Conservation (phyloP, 495 filamentous ascomycete species). For the Glarea lozoyensis region DNA sequence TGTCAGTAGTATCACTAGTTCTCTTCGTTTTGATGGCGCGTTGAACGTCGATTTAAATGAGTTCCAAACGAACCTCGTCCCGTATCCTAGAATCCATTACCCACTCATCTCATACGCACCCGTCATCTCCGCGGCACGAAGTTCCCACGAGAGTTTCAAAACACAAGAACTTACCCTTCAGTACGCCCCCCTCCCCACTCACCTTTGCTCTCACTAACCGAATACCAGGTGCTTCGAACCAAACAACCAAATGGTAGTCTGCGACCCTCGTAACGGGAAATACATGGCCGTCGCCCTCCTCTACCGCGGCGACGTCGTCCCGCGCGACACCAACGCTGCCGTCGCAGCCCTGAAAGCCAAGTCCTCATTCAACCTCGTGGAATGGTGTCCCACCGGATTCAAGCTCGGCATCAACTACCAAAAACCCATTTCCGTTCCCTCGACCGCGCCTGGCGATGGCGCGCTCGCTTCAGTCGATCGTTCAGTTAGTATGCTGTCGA, state of each 20-base stretch:
- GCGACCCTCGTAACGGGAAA: slow-evolving; percentile 84
- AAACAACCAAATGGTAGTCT: slow-evolving; percentile 95
- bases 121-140: slow-evolving; percentile 72
- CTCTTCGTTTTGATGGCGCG: slow-evolving; percentile 81
- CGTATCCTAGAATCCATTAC: slow-evolving; percentile 88
- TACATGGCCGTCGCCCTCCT: slow-evolving; percentile 90
- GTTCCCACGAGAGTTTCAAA: slow-evolving; percentile 87
- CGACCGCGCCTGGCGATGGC: slow-evolving; percentile 37
- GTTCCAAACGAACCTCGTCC: slow-evolving; percentile 92
- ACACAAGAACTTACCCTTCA: slow-evolving; percentile 81
- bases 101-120: slow-evolving; percentile 85
- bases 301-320: slow-evolving; percentile 85
- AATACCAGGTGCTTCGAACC: slow-evolving; percentile 61
- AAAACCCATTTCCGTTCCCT: slow-evolving; percentile 73
- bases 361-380: slow-evolving; percentile 81
- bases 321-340: slow-evolving; percentile 73
- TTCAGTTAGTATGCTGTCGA: slow-evolving; percentile 83
- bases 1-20: slow-evolving; percentile 85
- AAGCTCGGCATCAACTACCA: slow-evolving; percentile 93
- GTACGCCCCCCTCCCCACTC: slow-evolving; percentile 32
- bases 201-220: slow-evolving; percentile 16
- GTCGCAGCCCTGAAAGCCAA: slow-evolving; percentile 79
- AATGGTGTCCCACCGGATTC: slow-evolving; percentile 96
- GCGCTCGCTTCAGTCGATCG: slow-evolving; percentile 80
- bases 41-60: slow-evolving; percentile 90